Evolutionary conservation across 768 basidiomycete genomes (phyloP).

Genomic region (Phylloporus sp.): DNA sequence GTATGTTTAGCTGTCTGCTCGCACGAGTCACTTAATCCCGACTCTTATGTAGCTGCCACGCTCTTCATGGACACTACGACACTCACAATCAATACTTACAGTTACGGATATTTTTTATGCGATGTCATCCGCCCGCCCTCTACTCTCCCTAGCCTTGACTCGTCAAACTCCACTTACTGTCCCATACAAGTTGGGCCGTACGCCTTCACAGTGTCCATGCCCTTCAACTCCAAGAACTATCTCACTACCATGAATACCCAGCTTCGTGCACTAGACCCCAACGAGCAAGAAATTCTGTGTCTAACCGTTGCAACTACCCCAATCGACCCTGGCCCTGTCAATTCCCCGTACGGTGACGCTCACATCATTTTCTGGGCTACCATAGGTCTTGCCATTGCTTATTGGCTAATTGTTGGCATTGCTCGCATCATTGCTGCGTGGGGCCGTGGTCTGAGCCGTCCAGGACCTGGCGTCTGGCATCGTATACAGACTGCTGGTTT

Average conservation of each 20-base stretch:
- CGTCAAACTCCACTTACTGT: conserved; percentile 52
- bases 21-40: conserved; percentile 6
- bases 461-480: conserved; percentile 60
- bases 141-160: conserved; percentile 49
- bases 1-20: conserved; percentile 37
- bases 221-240: conserved; percentile 59
- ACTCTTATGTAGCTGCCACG: conserved; percentile 51
- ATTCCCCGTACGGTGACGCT: conserved; percentile 62
- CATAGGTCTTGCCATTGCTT: conserved; percentile 69
- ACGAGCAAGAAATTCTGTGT: conserved; percentile 78
- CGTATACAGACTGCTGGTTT: conserved; percentile 81
- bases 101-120: conserved; percentile 75
- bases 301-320: conserved; percentile 77
- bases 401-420: conserved; percentile 77
- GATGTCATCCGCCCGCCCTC: conserved; percentile 73
- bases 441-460: conserved; percentile 61
- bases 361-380: conserved; percentile 69
- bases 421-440: conserved; percentile 84
- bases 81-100: conserved; percentile 71
- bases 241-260: conserved; percentile 83
- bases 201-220: conserved; percentile 74
- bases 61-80: conserved; percentile 81
- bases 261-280: conserved; percentile 86
- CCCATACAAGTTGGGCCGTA: conserved; percentile 77
- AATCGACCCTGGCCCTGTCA: conserved; percentile 52